Percentiles rank a stretch among this genome's conserved stretches.
phyloP scores from a whole-genome alignment of 768 basidiomycete species.

The Serendipita indica region DNA sequence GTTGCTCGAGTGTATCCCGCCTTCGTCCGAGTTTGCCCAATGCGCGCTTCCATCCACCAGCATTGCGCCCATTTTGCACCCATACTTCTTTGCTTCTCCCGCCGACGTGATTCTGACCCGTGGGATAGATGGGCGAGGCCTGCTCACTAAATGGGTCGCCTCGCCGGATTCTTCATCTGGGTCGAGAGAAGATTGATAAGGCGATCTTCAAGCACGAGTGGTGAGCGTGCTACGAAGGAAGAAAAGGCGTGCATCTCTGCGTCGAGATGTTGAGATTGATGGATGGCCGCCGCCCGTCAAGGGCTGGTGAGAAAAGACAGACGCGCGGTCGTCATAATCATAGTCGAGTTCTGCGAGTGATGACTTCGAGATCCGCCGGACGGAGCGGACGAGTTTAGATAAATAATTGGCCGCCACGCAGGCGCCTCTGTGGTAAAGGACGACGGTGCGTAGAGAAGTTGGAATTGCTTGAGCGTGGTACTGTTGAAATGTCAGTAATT shows the following conservation, averaged over 20 bases:
- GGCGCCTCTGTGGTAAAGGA: slow-evolving; percentile 67
- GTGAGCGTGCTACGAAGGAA: slow-evolving; percentile 30
- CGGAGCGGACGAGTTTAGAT: slow-evolving; percentile 70
- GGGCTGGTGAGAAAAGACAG: slow-evolving; percentile 35
- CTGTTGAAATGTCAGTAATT: background rate
- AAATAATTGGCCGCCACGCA: slow-evolving; percentile 78
- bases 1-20: background rate
- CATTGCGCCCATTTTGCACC: background rate
- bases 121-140: slow-evolving; percentile 19
- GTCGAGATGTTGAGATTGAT: too few relatives aligned
- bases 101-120: too few relatives aligned
- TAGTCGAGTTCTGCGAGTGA: slow-evolving; percentile 43
- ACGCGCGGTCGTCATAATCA: too few relatives aligned
- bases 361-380: slow-evolving; percentile 66
- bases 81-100: too few relatives aligned
- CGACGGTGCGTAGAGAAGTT: slow-evolving; percentile 61
- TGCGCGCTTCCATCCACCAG: slow-evolving; percentile 30
- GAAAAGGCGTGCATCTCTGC: slow-evolving; percentile 43
- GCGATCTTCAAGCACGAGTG: slow-evolving; percentile 58
- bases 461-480: slow-evolving; percentile 34
- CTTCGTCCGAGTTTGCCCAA: slow-evolving; percentile 12
- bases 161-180: slow-evolving; percentile 51
- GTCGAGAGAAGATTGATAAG: slow-evolving; percentile 53
- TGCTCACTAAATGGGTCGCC: slow-evolving; percentile 37
- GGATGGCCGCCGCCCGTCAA: slow-evolving; percentile 36